Percentiles rank a stretch among this genome's conserved stretches.
These are phyloP conservation scores for Hemileia vastatrix DNA, from an alignment of 1,284 basidiomycete genomes.

Conservation along the genomic window DNA sequence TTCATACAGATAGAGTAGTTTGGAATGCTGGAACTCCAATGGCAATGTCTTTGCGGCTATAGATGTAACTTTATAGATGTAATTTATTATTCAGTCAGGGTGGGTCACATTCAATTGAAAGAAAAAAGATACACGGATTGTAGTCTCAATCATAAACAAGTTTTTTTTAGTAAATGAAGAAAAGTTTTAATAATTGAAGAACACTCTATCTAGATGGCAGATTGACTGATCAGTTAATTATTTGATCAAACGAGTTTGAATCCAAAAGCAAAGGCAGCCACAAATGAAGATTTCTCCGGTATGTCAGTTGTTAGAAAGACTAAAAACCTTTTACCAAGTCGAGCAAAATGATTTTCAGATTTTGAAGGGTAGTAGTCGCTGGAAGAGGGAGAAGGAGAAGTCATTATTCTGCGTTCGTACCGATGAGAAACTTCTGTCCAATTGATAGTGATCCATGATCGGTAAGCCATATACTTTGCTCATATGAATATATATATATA, in stretches of 20 bases:
- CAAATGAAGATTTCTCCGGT: slow-evolving; percentile 12
- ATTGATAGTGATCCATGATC: slow-evolving; percentile 9
- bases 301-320: slow-evolving; percentile 15
- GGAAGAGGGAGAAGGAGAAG: no score
- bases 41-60: no score
- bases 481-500: background rate
- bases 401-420: slow-evolving; percentile 5
- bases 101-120: background rate
- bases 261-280: slow-evolving; percentile 10
- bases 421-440: slow-evolving; percentile 4
- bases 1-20: no score
- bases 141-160: background rate
- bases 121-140: background rate
- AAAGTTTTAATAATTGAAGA: background rate
- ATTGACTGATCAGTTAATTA: background rate
- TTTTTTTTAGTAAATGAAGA: background rate
- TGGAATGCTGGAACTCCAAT: no score
- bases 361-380: background rate
- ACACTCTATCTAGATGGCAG: background rate
- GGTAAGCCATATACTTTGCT: slow-evolving; percentile 15
- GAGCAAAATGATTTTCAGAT: background rate
- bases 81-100: background rate
- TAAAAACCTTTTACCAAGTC: slow-evolving; percentile 5
- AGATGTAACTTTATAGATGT: no score
- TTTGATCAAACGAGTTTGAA: slow-evolving; percentile 11